phyloP scores from a whole-genome alignment of 192 early-diverging fungal genomes.

The Ambispora gerdemannii region DNA sequence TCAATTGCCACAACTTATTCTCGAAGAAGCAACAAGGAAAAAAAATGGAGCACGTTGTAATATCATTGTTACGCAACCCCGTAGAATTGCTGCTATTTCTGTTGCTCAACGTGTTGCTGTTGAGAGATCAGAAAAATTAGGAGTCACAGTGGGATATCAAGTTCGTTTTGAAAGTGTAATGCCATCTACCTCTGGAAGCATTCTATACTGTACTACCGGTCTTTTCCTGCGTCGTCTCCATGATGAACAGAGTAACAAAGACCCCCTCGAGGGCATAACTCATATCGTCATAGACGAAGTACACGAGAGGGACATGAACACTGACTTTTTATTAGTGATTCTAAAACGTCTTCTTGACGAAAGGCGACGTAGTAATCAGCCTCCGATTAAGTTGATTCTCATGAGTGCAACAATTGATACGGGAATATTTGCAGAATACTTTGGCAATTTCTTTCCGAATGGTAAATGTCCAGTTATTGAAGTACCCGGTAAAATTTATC shows the following conservation, averaged over 20 bases:
- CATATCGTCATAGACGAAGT: constrained; percentile 57
- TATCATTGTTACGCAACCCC: constrained; percentile 60
- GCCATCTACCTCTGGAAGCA: constrained; percentile 39
- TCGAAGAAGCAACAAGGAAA: constrained; percentile 51
- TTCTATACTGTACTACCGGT: constrained; percentile 67
- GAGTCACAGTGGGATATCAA: constrained; percentile 45
- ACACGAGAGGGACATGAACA: constrained; percentile 51
- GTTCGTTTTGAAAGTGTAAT: constrained; percentile 43
- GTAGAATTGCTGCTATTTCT: constrained; percentile 72
- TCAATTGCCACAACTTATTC: constrained; percentile 68
- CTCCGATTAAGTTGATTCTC: constrained; percentile 47
- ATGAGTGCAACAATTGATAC: constrained; percentile 56
- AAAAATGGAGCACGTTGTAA: constrained; percentile 41
- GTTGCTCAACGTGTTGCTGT: constrained; percentile 58
- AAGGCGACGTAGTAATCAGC: constrained; percentile 39
- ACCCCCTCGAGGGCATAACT: constrained; percentile 55
- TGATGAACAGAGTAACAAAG: constrained; percentile 36
- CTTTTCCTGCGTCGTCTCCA: constrained; percentile 62
- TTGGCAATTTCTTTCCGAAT: constrained; percentile 41
- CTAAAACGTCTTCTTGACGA: constrained; percentile 47
- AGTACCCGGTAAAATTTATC: constrained; percentile 60
- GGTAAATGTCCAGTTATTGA: constrained; percentile 55
- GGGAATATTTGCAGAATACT: constrained; percentile 48
- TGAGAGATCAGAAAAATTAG: constrained; percentile 44
- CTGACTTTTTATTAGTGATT: constrained; percentile 45